phyloP scores from a whole-genome alignment of 2,329 filamentous ascomycete species.

The Corinectria fuckeliana region DNA sequence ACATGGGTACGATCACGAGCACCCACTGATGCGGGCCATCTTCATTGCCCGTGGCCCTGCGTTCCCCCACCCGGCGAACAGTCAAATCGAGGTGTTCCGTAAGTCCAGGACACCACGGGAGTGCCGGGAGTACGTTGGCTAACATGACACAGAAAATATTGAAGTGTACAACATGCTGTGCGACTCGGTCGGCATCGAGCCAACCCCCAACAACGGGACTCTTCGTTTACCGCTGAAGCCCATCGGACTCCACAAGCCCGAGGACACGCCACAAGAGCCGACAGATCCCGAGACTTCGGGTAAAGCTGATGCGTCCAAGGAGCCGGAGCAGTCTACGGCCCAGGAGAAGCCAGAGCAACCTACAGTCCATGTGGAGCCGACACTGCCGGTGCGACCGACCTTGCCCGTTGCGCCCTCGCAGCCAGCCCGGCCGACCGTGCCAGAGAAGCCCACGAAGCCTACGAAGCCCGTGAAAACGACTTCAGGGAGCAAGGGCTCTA shows the following conservation, averaged over 20 bases:
- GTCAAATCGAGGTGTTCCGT: constrained; percentile 82
- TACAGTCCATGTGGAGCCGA: constrained; percentile 19
- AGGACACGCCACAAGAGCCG: constrained; percentile 56
- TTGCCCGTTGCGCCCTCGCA: constrained; percentile 14
- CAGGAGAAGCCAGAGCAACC: constrained; percentile 27
- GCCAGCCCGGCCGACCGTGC: constrained; percentile 15
- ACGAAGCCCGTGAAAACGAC: constrained; percentile 14
- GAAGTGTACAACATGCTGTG: constrained; percentile 96
- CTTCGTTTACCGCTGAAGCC: constrained; percentile 73
- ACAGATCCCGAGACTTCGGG: constrained; percentile 55
- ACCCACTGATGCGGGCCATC: constrained; percentile 95
- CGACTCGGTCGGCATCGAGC: constrained; percentile 78
- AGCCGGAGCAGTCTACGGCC: constrained; percentile 30
- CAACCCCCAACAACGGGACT: constrained; percentile 86
- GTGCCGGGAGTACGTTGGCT: constrained; percentile 21
- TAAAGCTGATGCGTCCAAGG: constrained; percentile 15
- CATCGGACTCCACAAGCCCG: constrained; percentile 65
- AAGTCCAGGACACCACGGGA: constrained; percentile 51
- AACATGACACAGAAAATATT: constrained; percentile 73
- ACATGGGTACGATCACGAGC: constrained; percentile 93
- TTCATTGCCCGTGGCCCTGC: constrained; percentile 92
- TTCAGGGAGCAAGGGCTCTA: constrained; percentile 18
- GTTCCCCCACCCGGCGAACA: constrained; percentile 85
- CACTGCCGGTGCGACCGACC: constrained; percentile 12
- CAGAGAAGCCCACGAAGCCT: constrained; percentile 13